Evolutionary conservation across 1,284 basidiomycete species (phyloP), one percentile per base, ranked within the genome.

Genomic region (Xerocomus nothofagi): DNA sequence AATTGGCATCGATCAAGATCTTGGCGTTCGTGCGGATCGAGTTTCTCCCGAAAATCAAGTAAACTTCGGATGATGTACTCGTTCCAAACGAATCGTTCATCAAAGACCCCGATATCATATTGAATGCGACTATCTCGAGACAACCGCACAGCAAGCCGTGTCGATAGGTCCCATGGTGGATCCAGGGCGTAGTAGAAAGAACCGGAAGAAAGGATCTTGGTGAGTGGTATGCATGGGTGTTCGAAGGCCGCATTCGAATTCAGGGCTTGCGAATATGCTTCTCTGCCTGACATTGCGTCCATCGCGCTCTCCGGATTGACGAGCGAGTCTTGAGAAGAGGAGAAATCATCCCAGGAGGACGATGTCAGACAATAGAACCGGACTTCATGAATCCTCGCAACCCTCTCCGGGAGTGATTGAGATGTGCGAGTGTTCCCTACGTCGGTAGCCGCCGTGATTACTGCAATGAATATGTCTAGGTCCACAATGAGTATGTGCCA

Each of bases 121-220:
- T 72, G 70, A 39, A 74, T 70, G 31, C 67, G 68, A 44, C 71
- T 63, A 49, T 80, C 75, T 58, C 83, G 72, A 37, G 78, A 71
- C 42, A 92, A 65, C 7, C 91, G 80, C 26, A 82, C 77, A 20
- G 85, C 74, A 29, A 97, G 73, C 21, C 93, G 74, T 0, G 88
- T 87, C 5, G 92, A 93, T 23, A 99, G 76, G 70, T 99, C 95
- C 87, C 94, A 98, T 12, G 80, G 77, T 5, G 87, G 80, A 54
- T 84, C 82, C 18, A 84, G 65, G 5, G 96, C 88, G 65, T 92
- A 97, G 72, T 98, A 99, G 73, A 99, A 99, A 1, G 88, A 86
- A 4, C 94, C 94, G 20, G 87, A 88, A 42, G 91, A 88, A 7
- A 99, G 73, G 43, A 98, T 94, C 70, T 97, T 98, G 43, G 85